These are phyloP conservation scores for Cryptosporidium baileyi DNA, from an alignment of 169 alveolate genomes.

Conservation along the genomic window DNA sequence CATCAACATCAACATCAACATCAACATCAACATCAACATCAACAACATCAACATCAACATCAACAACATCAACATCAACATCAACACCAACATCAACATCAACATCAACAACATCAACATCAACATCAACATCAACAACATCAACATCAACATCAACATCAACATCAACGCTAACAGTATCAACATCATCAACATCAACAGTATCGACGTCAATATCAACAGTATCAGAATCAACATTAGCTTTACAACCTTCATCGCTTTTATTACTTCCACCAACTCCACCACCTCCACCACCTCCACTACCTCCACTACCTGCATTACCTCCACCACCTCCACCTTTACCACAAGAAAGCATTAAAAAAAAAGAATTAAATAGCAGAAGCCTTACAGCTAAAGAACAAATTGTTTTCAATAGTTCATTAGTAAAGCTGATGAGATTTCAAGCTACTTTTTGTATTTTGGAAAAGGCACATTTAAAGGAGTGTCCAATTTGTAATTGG, in stretches of 20 bases:
- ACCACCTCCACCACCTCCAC: conserved; percentile 17
- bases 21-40: background rate
- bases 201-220: too few relatives aligned
- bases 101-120: conserved; percentile 25
- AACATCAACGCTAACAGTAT: conserved; percentile 39
- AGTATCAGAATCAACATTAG: background rate
- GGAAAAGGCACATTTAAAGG: background rate
- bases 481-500: too few relatives aligned
- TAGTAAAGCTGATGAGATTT: background rate
- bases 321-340: background rate
- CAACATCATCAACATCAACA: conserved; percentile 33
- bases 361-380: too few relatives aligned
- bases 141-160: background rate
- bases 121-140: conserved; percentile 63
- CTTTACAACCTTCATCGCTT: background rate
- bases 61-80: background rate
- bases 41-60: background rate
- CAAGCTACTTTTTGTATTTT: background rate
- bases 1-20: background rate
- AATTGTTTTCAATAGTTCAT: background rate
- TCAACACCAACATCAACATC: background rate
- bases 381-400: background rate
- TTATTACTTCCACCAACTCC: conserved; percentile 6
- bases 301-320: background rate
- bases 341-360: too few relatives aligned